Base-by-base conservation (phyloP, 2,329 filamentous ascomycete genomes). In the Colletotrichum filicis region DNA sequence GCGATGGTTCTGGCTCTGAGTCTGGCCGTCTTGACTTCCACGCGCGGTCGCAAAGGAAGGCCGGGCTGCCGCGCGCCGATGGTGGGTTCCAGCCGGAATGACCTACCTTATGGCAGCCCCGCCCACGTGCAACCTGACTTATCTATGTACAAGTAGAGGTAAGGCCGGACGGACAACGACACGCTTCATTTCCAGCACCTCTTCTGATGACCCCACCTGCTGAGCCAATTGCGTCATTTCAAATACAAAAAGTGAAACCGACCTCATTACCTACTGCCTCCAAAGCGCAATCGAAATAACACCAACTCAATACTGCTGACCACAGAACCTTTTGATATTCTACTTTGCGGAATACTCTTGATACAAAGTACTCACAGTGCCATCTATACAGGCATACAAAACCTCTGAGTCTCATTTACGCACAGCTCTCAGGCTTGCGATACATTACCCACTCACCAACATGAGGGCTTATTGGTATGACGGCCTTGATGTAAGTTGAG, bases 391-490 rank as follows among this genome's bases (percentile, higher is more conserved):
- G 32, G 46, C 53, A 26, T n/a, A 49, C 26, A 35, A 22, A 57
- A 3, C 7, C 6, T 7, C 19, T 6, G 4, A 11, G 24, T 24
- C 24, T 11, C 24, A 57, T 52, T 14, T 19, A 46, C 28, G n/a
- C 16, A 56, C 16, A 11, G 22, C 32, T 57, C 22, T 6, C n/a
- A 16, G 49, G 2, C 28, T 46, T 46, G 52, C 32, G 26, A 28
- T 5, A 69, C 56, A 19, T 37, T 53, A 24, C 19, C 28, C 12
- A 57, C 37, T 9, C 49, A 22, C 37, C 52, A 42, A 86, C 71
- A 90, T 91, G 89, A 87, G 85, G 79, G 89, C 89, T 74, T 91
- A 91, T 79, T 80, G 86, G 76, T 91, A 88, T 78, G 89, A 91
- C 74, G 87, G 90, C 77, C 78, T 85, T 73, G 84, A 86, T 68